Conservation (phyloP, 805 yeast genomes). For the Sugiyamaella boreocaroliniensis region DNA sequence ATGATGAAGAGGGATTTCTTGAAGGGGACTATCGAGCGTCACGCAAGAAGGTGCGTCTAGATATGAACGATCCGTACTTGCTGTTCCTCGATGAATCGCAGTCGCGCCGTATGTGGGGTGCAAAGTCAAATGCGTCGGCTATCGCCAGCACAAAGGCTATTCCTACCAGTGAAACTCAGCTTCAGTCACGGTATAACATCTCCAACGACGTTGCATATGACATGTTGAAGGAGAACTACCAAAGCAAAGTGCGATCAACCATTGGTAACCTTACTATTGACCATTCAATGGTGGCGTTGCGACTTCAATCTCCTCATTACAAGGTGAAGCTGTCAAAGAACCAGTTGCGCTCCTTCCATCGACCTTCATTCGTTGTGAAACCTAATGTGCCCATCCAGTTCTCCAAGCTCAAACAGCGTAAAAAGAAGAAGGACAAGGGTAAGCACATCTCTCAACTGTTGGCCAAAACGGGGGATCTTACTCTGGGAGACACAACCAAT, state of each 20-base stretch:
- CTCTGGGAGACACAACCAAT: slow-evolving; percentile 76
- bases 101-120: slow-evolving; percentile 1
- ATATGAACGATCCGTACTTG: slow-evolving; percentile 81
- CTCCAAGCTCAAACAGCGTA: slow-evolving; percentile 66
- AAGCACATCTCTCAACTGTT: slow-evolving; percentile 72
- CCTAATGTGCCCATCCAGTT: slow-evolving; percentile 75
- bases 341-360: slow-evolving; percentile 71
- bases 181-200: slow-evolving; percentile 63
- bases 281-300: slow-evolving; percentile 80
- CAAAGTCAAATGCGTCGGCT: slow-evolving; percentile 9
- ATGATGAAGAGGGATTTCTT: slow-evolving; percentile 58
- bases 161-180: slow-evolving; percentile 48
- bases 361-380: slow-evolving; percentile 66
- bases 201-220: slow-evolving; percentile 89
- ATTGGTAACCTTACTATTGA: slow-evolving; percentile 87
- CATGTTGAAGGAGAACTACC: slow-evolving; percentile 73
- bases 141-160: slow-evolving; percentile 18
- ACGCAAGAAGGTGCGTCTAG: slow-evolving; percentile 40
- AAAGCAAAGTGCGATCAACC: slow-evolving; percentile 85
- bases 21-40: slow-evolving; percentile 47
- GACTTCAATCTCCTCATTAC: slow-evolving; percentile 86
- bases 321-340: slow-evolving; percentile 64
- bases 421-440: slow-evolving; percentile 84
- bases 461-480: slow-evolving; percentile 62
- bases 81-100: slow-evolving; percentile 49